These are phyloP conservation scores for Macrolepiota dolichaula DNA, from an alignment of 768 basidiomycete genomes.

Conservation along the genomic window DNA sequence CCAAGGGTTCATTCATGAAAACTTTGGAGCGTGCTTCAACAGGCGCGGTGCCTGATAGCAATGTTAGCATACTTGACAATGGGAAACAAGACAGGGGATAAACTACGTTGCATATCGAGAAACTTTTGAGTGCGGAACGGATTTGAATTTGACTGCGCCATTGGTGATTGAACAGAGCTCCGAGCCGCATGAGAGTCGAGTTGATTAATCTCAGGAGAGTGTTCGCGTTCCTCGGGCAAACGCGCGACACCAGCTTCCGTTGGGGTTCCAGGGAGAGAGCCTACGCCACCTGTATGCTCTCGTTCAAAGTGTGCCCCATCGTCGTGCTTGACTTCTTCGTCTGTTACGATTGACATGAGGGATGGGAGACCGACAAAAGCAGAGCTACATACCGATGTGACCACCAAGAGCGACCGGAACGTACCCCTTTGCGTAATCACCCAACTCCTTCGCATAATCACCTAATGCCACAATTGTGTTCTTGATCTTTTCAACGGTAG, in stretches of 20 bases:
- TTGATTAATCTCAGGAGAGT: conserved; percentile 20
- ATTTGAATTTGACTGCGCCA: conserved; percentile 39
- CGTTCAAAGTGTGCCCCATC: conserved; percentile 14
- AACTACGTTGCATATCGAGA: too few species aligned
- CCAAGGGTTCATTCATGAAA: neutral
- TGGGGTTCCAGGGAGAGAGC: conserved; percentile 43
- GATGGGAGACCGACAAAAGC: neutral
- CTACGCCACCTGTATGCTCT: conserved; percentile 31
- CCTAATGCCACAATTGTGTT: neutral
- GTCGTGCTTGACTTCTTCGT: neutral
- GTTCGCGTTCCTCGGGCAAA: conserved; percentile 38
- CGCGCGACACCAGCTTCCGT: conserved; percentile 39
- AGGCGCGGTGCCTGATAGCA: neutral
- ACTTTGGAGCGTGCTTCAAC: neutral
- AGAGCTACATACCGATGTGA: neutral
- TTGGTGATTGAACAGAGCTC: conserved; percentile 18
- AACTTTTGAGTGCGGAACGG: too few species aligned
- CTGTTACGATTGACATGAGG: neutral
- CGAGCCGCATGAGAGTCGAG: conserved; percentile 17
- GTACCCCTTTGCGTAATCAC: conserved; percentile 7
- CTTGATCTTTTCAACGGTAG: neutral
- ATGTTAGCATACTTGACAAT: too few species aligned
- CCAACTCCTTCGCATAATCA: conserved; percentile 5
- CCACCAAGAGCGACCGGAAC: neutral
- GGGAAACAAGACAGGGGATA: too few species aligned